Evolutionary conservation across 495 filamentous ascomycete species (phyloP).

Genomic region (Hamigera avellanea): DNA sequence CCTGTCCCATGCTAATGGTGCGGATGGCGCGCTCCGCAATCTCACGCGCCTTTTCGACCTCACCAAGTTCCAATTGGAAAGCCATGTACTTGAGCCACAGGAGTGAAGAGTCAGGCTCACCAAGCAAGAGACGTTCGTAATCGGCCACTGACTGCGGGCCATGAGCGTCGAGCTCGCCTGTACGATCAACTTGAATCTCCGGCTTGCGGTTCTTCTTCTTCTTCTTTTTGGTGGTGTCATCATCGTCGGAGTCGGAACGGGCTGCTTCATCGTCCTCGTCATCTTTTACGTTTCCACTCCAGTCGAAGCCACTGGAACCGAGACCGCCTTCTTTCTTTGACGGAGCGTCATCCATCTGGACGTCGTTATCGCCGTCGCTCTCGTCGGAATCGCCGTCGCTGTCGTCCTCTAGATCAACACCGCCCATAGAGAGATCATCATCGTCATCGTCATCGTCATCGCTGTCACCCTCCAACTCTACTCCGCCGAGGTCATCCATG

Average conservation of each 20-base stretch:
- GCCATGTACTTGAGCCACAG: slow-evolving; percentile 96
- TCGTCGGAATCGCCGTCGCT: slow-evolving; percentile 29
- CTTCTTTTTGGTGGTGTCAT: slow-evolving; percentile 39
- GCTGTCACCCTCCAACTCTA: slow-evolving; percentile 30
- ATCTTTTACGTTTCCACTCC: slow-evolving; percentile 53
- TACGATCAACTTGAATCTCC: slow-evolving; percentile 75
- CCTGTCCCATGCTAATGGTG: slow-evolving; percentile 77
- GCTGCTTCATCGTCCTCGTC: slow-evolving; percentile 34
- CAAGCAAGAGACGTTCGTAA: slow-evolving; percentile 85
- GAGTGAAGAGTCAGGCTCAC: slow-evolving; percentile 77
- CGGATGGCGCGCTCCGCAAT: slow-evolving; percentile 81
- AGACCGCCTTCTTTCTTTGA: slow-evolving; percentile 41
- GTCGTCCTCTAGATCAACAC: slow-evolving; percentile 37
- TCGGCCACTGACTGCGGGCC: slow-evolving; percentile 87
- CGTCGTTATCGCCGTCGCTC: slow-evolving; percentile 27
- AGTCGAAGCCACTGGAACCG: slow-evolving; percentile 75
- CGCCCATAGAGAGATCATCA: slow-evolving; percentile 34
- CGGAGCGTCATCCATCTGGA: slow-evolving; percentile 14
- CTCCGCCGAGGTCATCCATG: slow-evolving; percentile 32
- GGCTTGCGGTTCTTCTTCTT: slow-evolving; percentile 74
- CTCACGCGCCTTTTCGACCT: slow-evolving; percentile 72
- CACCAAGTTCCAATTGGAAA: slow-evolving; percentile 85
- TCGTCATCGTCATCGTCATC: slow-evolving; percentile 35
- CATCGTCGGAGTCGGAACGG: slow-evolving; percentile 34
- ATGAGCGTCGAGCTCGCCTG: slow-evolving; percentile 74